Evolutionary conservation across 2,329 filamentous ascomycete species (phyloP).

Genomic region (Xylaria sp.): DNA sequence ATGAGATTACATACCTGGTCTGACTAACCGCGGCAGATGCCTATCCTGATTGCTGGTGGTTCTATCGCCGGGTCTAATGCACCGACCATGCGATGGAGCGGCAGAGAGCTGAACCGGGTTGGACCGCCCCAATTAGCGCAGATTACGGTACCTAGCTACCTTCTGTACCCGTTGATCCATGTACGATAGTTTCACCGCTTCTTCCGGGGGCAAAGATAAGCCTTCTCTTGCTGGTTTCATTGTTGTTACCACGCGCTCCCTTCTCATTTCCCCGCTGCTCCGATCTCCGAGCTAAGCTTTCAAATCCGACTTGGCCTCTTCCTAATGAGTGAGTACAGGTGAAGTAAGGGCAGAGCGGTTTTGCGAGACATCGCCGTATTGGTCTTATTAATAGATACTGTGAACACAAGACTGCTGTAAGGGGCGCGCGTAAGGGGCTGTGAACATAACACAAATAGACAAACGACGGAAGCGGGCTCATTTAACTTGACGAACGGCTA

Average conservation of each 20-base stretch:
- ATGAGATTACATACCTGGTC: slow-evolving; percentile 4
- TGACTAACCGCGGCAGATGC: slow-evolving; percentile 2
- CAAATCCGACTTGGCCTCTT: neutral
- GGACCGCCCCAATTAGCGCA: slow-evolving; percentile 3
- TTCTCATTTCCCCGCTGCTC: slow-evolving; percentile 6
- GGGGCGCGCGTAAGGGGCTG: too few relatives aligned
- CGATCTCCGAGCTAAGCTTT: neutral
- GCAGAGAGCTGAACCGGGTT: slow-evolving; percentile 9
- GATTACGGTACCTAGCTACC: neutral
- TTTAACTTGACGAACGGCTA: neutral
- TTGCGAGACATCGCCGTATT: neutral
- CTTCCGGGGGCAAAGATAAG: slow-evolving; percentile 27
- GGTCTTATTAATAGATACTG: neutral
- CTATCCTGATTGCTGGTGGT: neutral
- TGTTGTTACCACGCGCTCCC: neutral
- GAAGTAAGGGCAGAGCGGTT: neutral
- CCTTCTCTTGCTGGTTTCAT: neutral
- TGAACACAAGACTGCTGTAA: neutral
- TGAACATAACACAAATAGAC: neutral
- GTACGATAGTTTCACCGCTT: slow-evolving; percentile 34
- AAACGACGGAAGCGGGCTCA: neutral
- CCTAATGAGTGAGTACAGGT: neutral
- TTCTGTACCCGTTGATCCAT: slow-evolving; percentile 18
- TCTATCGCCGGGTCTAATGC: slow-evolving; percentile 10
- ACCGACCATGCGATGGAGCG: slow-evolving; percentile 18